Conservation (phyloP, 352 stramenopile species). For the Globisporangium camurandrum region DNA sequence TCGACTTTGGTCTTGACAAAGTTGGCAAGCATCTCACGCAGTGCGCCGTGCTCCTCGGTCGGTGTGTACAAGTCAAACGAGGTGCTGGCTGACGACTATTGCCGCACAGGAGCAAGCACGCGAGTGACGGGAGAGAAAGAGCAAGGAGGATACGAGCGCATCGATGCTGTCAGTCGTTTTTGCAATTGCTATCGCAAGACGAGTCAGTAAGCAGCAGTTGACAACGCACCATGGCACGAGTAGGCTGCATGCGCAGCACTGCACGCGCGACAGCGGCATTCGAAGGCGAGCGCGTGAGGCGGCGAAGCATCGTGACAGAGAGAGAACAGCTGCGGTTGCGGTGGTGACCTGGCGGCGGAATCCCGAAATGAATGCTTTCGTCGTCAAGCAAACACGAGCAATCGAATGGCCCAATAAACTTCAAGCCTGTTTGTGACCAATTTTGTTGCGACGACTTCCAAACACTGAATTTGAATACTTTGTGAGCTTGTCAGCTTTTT, state of each 20-base stretch:
- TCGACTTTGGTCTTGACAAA: conserved; percentile 97
- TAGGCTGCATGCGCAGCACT: conserved; percentile 2
- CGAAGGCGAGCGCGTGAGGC: conserved; percentile 19
- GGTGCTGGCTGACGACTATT: conserved; percentile 7
- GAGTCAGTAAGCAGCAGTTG: neutral
- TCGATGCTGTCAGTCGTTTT: neutral
- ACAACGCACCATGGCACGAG: conserved; percentile 3
- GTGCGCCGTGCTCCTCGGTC: conserved; percentile 82
- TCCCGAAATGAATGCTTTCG: neutral
- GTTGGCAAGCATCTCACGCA: conserved; percentile 90
- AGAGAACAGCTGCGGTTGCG: neutral
- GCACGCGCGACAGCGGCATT: conserved; percentile 8
- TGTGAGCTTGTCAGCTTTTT: too few species aligned
- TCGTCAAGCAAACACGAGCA: neutral
- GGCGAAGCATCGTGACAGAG: conserved; percentile 4
- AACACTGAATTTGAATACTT: too few species aligned
- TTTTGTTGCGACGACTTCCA: too few species aligned
- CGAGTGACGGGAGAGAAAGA: neutral
- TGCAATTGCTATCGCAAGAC: neutral
- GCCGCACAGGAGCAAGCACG: neutral
- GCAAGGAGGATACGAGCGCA: neutral
- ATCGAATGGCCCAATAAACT: too few species aligned
- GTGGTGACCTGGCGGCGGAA: neutral
- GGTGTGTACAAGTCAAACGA: conserved; percentile 79
- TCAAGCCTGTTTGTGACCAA: too few species aligned